Base-by-base conservation (phyloP, 371 early-diverging fungal species). In the Mortierella sp. region DNA sequence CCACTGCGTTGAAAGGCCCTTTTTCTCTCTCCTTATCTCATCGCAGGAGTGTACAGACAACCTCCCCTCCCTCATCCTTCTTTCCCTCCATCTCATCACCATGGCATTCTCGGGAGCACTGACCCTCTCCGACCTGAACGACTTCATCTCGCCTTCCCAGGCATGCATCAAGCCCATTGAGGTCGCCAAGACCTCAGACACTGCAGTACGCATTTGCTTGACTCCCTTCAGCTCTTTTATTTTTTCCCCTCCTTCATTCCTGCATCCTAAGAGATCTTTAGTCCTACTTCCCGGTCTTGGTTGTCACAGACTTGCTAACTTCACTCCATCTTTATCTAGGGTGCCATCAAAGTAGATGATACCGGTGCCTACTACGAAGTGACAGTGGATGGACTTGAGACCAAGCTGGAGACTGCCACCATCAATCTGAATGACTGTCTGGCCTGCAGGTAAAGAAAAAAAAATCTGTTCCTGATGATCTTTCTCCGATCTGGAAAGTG, bases 101-200 rank as follows among this genome's bases (percentile, higher is more conserved):
- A 77, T 77, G 77, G 77, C 77, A 52, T 68, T 77, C 66, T 77
- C 77, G 3, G 77, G 77, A 62, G 77, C 77, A 28, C 68, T 77
- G 66, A 72, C 72, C 45, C 85, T 99, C 18, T 93, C 97, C 0
- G 96, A 98, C 85, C 88, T 99, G 28, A 96, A 98, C 80, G 98
- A 99, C 86, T 98, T 90, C 70, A 96, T 99, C 74, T 88, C 94
- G 23, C 98, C 98, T 19, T 94, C 96, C 25, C 96, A 97, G 77
- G 96, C 93, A 55, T 99, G 98, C 84, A 94, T 98, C 64, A 97
- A 96, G 68, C 99, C 98, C 12, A 93, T 95, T 2, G 92, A 94
- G 72, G 82, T 91, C 16, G 75, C 91, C 66, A 93, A 94, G 82
- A 86, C 85, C 16, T 81, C 80, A 12, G 77, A 84, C 19, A 81